phyloP scores from a whole-genome alignment of 768 basidiomycete species.

The Cystobasidiopsis lactophilus region DNA sequence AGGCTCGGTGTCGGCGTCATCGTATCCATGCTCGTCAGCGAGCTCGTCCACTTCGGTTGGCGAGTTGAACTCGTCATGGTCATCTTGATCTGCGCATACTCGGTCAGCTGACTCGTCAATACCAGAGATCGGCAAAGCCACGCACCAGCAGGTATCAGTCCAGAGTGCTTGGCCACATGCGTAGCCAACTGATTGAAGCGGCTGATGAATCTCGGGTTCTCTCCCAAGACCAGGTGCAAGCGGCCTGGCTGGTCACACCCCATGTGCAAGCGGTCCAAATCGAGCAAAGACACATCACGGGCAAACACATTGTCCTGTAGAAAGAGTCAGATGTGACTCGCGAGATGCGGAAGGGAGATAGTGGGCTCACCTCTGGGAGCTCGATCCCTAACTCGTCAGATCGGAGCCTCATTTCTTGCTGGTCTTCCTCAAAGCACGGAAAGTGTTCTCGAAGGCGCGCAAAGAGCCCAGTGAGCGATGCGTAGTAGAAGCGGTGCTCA shows the following conservation, averaged over 20 bases:
- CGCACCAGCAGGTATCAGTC: background rate
- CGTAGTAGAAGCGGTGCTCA: conserved; percentile 15
- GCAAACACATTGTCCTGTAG: conserved; percentile 17
- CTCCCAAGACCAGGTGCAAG: conserved; percentile 8
- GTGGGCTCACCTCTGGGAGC: conserved; percentile 14
- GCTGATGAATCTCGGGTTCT: conserved; percentile 9
- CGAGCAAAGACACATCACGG: conserved; percentile 13
- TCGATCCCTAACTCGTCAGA: conserved; percentile 17
- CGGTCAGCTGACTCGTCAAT: no score
- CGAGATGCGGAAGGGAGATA: background rate
- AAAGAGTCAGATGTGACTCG: background rate
- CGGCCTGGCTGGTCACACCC: conserved; percentile 16
- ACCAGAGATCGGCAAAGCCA: no score
- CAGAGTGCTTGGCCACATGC: conserved; percentile 10
- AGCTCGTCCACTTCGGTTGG: background rate
- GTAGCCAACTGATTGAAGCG: conserved; percentile 15
- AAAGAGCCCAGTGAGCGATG: conserved; percentile 11
- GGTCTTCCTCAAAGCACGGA: conserved; percentile 1
- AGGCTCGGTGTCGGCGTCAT: background rate
- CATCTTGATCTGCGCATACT: no score
- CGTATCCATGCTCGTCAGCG: background rate
- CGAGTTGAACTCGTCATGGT: background rate
- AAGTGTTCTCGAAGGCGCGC: conserved; percentile 10
- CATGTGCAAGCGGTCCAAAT: conserved; percentile 17
- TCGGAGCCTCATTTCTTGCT: conserved; percentile 17